Percentiles rank a stretch among this genome's conserved stretches.
These are phyloP conservation scores for Cladosporium sp. DNA, from an alignment of 2,329 filamentous ascomycete species.

Conservation along the genomic window DNA sequence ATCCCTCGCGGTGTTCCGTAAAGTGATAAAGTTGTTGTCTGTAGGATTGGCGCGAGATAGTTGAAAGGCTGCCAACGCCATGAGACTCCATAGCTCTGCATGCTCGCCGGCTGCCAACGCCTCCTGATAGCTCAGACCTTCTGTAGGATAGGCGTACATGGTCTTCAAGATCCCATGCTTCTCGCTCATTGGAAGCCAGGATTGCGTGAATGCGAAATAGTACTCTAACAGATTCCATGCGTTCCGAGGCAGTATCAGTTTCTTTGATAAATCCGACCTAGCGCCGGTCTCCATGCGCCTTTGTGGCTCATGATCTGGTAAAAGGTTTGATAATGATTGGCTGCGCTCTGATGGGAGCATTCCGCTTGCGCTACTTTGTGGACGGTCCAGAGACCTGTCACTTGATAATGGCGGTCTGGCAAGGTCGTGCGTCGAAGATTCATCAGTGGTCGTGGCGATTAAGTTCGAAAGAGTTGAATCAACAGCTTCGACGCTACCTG, in stretches of 20 bases:
- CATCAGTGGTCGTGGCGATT: neutral
- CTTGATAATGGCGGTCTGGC: neutral
- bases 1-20: slow-evolving; percentile 22
- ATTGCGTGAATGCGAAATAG: slow-evolving; percentile 71
- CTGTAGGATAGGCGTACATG: slow-evolving; percentile 51
- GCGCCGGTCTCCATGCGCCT: neutral
- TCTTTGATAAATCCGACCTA: neutral
- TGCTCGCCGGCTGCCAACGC: slow-evolving; percentile 32
- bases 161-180: slow-evolving; percentile 58
- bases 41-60: slow-evolving; percentile 24
- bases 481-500: neutral
- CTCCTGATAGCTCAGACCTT: slow-evolving; percentile 34
- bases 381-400: neutral
- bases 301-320: neutral
- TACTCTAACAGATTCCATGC: slow-evolving; percentile 63
- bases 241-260: slow-evolving; percentile 45
- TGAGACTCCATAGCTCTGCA: slow-evolving; percentile 44
- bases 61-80: slow-evolving; percentile 39
- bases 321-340: neutral
- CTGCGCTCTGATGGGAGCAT: neutral
- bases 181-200: slow-evolving; percentile 71
- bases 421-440: neutral
- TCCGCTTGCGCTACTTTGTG: neutral
- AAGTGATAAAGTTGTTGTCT: slow-evolving; percentile 31
- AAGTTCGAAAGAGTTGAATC: neutral